Evolutionary conservation across 1,284 basidiomycete species (phyloP).

Genomic region (Hemileia vastatrix): DNA sequence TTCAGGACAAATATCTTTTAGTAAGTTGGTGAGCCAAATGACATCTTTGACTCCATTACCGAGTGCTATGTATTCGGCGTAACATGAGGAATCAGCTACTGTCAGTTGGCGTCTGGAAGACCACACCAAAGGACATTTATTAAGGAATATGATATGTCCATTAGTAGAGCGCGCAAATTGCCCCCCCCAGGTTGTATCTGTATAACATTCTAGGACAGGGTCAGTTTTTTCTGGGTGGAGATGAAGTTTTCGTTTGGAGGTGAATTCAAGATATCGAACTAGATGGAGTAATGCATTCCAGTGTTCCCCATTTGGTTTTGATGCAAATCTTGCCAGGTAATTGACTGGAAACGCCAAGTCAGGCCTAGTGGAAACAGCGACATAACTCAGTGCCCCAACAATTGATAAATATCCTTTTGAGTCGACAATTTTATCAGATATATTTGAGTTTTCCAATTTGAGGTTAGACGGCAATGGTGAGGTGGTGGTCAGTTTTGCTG

Average conservation of each 20-base stretch:
- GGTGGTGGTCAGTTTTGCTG: too few relatives aligned
- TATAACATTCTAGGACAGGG: not conserved
- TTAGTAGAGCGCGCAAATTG: not conserved
- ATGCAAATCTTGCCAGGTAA: conserved; percentile 1
- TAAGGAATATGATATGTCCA: not conserved
- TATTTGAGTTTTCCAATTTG: too few relatives aligned
- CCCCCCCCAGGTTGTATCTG: not conserved
- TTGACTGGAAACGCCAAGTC: conserved; percentile 2
- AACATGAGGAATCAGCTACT: conserved; percentile 4
- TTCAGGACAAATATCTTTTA: not conserved
- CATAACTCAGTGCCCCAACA: not conserved
- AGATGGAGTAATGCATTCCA: not conserved
- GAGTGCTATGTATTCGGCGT: conserved; percentile 8
- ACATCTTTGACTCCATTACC: not conserved
- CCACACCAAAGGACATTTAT: not conserved
- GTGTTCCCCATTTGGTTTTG: not conserved
- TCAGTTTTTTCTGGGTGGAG: not conserved
- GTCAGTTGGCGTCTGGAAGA: not conserved
- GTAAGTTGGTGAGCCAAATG: not conserved
- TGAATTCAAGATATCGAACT: not conserved
- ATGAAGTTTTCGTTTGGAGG: not conserved
- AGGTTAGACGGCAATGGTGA: too few relatives aligned
- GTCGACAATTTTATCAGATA: too few relatives aligned
- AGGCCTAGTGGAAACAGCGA: not conserved
- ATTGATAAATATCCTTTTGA: conserved; percentile 1